These are phyloP conservation scores for Aspergillus taichungensis DNA, from an alignment of 495 filamentous ascomycete species.

Conservation along the genomic window DNA sequence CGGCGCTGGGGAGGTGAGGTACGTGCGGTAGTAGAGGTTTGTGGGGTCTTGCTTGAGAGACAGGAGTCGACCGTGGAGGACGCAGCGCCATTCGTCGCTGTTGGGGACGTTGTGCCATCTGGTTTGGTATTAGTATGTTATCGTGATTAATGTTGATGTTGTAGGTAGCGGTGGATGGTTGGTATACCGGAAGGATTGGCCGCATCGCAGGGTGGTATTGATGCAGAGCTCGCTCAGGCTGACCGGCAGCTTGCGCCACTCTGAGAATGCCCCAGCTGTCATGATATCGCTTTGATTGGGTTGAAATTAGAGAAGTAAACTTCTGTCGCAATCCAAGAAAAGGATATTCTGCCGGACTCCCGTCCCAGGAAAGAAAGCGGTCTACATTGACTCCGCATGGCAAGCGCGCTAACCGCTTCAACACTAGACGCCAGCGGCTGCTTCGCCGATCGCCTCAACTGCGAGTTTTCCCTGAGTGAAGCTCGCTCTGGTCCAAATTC, in stretches of 20 bases:
- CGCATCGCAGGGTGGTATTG: conserved; percentile 82
- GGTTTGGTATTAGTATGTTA: neutral
- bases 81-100: conserved; percentile 82
- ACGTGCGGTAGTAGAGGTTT: conserved; percentile 73
- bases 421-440: conserved; percentile 6
- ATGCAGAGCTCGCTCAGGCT: conserved; percentile 77
- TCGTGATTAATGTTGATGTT: neutral
- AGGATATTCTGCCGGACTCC: conserved; percentile 16
- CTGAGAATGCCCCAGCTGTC: conserved; percentile 33
- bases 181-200: conserved; percentile 71
- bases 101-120: conserved; percentile 75
- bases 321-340: neutral
- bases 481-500: conserved; percentile 1
- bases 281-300: conserved; percentile 7
- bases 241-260: conserved; percentile 77
- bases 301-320: neutral
- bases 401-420: conserved; percentile 9
- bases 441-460: conserved; percentile 13
- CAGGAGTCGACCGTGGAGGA: conserved; percentile 74
- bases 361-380: conserved; percentile 17
- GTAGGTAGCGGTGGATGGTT: neutral
- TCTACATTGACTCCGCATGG: conserved; percentile 2
- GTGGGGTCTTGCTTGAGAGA: conserved; percentile 74
- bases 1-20: conserved; percentile 35
- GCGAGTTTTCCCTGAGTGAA: conserved; percentile 17